Evolutionary conservation across 495 filamentous ascomycete genomes (phyloP), one percentile per base, ranked within the genome.

Genomic region (Trichocladium uniseriatum): DNA sequence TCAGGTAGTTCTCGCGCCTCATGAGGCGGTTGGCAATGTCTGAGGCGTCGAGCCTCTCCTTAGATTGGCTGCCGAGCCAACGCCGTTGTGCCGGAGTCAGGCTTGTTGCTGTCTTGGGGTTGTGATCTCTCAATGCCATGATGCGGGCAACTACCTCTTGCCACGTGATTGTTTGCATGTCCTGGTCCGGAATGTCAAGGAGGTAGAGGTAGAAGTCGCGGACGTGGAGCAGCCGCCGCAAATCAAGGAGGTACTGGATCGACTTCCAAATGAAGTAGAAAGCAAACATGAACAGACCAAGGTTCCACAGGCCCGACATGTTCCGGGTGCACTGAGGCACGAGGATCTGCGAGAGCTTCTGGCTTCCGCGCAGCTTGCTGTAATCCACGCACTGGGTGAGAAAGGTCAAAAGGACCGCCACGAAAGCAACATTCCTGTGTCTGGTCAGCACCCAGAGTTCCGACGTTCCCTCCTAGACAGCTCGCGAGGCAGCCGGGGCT

Each of bases 161-260:
- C 92, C 92, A 98, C 7, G 89, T 87, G 28, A 97, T 83, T 0
- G 90, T 95, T 66, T 97, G 94, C 60, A 98, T 94, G 52, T 98
- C 94, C 18, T 79, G 71, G 56, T 97, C 94, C 2, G 87, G 86
- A 28, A 98, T 83, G 27, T 84, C 82, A 14, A 98, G 78, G 6
- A 96, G 75, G 59, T 96, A 79, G 35, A 79, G 67, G 65, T 88
- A 98, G 66, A 97, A 98, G 64, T 92, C 82, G 57, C 89, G 88
- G 65, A 95, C 80, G 27, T 86, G 74, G 54, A 78, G 70, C 14
- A 97, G 75, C 18, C 82, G 77, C 15, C 82, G 83, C 29, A 91
- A 73, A 53, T 88, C 87, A n/a, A 84, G 61, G 34, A 91, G 48
- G 55, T 82, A 84, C 52, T 84, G 80, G 43, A 89, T 81, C 18